phyloP scores from a whole-genome alignment of 1,139 yeast genomes.

The Suhomyces maxii region DNA sequence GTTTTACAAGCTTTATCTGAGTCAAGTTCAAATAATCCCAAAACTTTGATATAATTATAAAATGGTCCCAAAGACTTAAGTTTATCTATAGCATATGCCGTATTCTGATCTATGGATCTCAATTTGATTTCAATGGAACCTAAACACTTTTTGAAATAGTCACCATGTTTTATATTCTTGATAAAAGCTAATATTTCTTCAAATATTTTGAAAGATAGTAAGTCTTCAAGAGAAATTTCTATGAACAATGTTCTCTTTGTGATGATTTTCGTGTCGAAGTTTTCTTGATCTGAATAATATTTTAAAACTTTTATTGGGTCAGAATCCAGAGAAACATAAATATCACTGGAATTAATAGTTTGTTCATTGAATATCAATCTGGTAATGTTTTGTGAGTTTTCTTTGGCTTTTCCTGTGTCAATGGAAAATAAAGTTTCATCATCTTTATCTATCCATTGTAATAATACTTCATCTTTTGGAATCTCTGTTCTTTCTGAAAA shows the following conservation, averaged over 20 bases:
- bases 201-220: conserved; percentile 8
- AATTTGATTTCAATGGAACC: conserved; percentile 10
- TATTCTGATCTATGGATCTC: conserved; percentile 4
- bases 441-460: conserved; percentile 11
- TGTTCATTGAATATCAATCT: not conserved
- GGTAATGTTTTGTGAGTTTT: conserved; percentile 2
- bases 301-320: conserved; percentile 8
- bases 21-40: conserved; percentile 14
- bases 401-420: not conserved
- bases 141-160: conserved; percentile 5
- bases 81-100: conserved; percentile 8
- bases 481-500: not conserved
- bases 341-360: not conserved
- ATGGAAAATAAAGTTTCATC: conserved; percentile 7
- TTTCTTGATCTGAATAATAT: conserved; percentile 3
- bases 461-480: not conserved
- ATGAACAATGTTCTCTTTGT: conserved; percentile 7
- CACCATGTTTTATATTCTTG: conserved; percentile 1
- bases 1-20: conserved; percentile 3
- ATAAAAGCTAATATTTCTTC: conserved; percentile 7
- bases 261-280: not conserved
- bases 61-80: conserved; percentile 6
- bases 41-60: conserved; percentile 10
- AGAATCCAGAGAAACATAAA: conserved; percentile 7
- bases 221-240: conserved; percentile 10